These are phyloP conservation scores for Amanita brunnescens DNA, from an alignment of 768 basidiomycete genomes.

Conservation along the genomic window DNA sequence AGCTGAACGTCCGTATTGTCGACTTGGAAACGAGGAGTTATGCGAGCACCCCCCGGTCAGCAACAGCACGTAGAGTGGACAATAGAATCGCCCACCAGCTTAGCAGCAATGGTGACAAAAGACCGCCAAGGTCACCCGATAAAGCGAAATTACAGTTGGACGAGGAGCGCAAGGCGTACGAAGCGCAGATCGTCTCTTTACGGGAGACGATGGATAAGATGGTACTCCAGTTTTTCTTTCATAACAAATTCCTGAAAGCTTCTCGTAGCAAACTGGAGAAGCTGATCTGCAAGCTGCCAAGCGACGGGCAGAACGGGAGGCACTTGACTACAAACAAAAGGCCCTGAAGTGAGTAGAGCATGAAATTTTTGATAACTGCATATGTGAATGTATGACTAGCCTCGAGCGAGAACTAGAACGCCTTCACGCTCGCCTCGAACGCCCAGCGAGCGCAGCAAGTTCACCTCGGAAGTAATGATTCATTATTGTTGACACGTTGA, in stretches of 20 bases:
- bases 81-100: conserved; percentile 55
- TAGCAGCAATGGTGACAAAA: conserved; percentile 36
- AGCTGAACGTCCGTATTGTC: conserved; percentile 72
- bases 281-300: conserved; percentile 60
- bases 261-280: conserved; percentile 57
- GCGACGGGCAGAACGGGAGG: conserved; percentile 70
- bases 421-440: conserved; percentile 53
- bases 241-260: conserved; percentile 7
- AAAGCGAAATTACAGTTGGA: conserved; percentile 45
- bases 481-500: too few relatives aligned
- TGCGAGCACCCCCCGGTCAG: conserved; percentile 50
- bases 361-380: conserved; percentile 1
- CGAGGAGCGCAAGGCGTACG: conserved; percentile 54
- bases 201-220: conserved; percentile 51
- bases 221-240: conserved; percentile 27
- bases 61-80: conserved; percentile 52
- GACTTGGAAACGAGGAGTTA: conserved; percentile 79
- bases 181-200: conserved; percentile 47
- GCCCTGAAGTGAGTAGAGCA: conserved; percentile 46
- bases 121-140: conserved; percentile 26
- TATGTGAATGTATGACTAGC: conserved; percentile 21
- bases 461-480: conserved; percentile 23
- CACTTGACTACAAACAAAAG: conserved; percentile 63
- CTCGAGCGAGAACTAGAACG: conserved; percentile 64
- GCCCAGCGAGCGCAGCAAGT: conserved; percentile 32